Evolutionary conservation across 1,139 yeast species (phyloP).

Genomic region (Hanseniaspora uvarum): DNA sequence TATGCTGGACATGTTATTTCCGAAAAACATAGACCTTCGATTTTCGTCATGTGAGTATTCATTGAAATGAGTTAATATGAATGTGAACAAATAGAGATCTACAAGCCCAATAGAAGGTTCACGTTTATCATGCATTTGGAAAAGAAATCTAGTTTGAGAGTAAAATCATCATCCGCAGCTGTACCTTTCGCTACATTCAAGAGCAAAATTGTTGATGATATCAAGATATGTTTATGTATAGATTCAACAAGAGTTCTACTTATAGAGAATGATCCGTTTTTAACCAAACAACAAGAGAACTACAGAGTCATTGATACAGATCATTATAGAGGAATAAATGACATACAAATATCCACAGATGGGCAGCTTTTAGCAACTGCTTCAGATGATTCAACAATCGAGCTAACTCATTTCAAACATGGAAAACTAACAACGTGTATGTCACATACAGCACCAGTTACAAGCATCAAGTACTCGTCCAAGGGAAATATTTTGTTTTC

Average conservation of each 20-base stretch:
- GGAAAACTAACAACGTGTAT: conserved; percentile 49
- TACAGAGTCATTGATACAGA: conserved; percentile 36
- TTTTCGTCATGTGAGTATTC: not conserved
- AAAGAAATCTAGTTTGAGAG: not conserved
- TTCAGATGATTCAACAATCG: conserved; percentile 73
- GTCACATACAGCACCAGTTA: conserved; percentile 82
- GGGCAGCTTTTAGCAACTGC: conserved; percentile 68
- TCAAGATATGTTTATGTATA: conserved; percentile 5
- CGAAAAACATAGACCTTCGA: not conserved
- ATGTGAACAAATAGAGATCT: no score
- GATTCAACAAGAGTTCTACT: conserved; percentile 2
- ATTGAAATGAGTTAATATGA: no score
- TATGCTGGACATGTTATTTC: not conserved
- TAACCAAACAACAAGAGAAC: conserved; percentile 1
- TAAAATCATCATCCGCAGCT: not conserved
- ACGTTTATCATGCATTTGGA: not conserved
- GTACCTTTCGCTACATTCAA: conserved; percentile 6
- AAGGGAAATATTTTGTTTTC: conserved; percentile 72
- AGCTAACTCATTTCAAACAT: conserved; percentile 55
- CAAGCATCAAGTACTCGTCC: conserved; percentile 56
- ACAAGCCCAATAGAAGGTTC: no score
- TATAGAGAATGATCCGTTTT: conserved; percentile 9
- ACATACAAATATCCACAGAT: conserved; percentile 66
- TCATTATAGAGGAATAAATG: conserved; percentile 61
- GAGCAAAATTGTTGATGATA: not conserved